Percentiles rank a stretch among this genome's conserved stretches.
These are phyloP conservation scores for Oryza glumipatula DNA, from an alignment of 176 grass and related monocot species.

Conservation along the genomic window DNA sequence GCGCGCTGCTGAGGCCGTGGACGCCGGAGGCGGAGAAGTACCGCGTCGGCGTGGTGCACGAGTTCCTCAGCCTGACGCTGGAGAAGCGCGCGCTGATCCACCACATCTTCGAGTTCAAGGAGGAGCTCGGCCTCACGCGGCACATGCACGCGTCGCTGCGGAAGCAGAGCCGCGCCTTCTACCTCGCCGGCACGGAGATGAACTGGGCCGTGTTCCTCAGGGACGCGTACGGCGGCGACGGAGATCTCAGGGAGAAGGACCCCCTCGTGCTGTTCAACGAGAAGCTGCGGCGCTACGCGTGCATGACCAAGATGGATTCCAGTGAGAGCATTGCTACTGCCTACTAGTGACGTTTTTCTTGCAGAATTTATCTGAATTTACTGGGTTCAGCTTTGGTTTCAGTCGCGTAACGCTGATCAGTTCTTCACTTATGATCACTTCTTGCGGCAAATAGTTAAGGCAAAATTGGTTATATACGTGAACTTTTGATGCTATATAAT, in stretches of 20 bases:
- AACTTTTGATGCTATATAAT: no score
- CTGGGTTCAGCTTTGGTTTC: neutral
- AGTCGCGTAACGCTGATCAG: no score
- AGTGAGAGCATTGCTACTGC: neutral
- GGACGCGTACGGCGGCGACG: conserved; percentile 63
- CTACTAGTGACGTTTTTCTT: neutral
- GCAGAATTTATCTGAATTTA: neutral
- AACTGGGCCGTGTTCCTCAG: conserved; percentile 86
- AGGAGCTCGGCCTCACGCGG: conserved; percentile 73
- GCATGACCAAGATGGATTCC: conserved; percentile 47
- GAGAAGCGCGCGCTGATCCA: conserved; percentile 88
- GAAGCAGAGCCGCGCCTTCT: conserved; percentile 83
- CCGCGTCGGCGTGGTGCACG: conserved; percentile 76
- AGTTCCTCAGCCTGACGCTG: conserved; percentile 81
- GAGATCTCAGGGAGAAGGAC: conserved; percentile 75
- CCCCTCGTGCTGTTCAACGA: conserved; percentile 75
- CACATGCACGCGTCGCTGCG: conserved; percentile 72
- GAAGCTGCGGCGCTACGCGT: conserved; percentile 68
- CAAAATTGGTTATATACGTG: no score
- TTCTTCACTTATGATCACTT: no score
- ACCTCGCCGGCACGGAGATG: conserved; percentile 92
- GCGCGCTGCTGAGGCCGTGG: conserved; percentile 67
- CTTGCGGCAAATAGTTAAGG: no score
- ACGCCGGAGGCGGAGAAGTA: conserved; percentile 82
- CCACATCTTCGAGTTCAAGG: conserved; percentile 93